These are phyloP conservation scores for Dicorynia guianensis DNA, from an alignment of 306 rosid species.

Conservation along the genomic window DNA sequence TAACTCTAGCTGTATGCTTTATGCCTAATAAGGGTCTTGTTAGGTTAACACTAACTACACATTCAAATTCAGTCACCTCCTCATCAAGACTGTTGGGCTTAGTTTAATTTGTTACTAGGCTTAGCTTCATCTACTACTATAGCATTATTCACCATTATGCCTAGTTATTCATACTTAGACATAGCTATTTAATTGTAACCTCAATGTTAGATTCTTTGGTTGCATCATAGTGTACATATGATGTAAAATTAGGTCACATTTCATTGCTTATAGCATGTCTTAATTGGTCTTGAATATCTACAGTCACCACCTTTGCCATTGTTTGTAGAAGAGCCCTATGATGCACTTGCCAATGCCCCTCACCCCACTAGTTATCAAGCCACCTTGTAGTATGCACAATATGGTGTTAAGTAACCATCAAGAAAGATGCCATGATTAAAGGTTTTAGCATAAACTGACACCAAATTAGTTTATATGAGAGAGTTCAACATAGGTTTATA, in stretches of 20 bases:
- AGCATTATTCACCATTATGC: too few relatives aligned
- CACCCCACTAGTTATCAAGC: conserved; percentile 49
- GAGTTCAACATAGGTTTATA: too few relatives aligned
- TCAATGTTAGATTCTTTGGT: conserved; percentile 46
- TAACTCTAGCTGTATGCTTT: conserved; percentile 48
- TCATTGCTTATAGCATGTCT: conserved; percentile 8
- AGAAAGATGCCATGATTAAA: too few relatives aligned
- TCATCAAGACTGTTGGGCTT: conserved; percentile 46
- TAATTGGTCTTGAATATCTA: conserved; percentile 40
- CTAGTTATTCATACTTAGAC: conserved; percentile 44
- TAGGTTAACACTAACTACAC: conserved; percentile 31
- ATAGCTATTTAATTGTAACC: conserved; percentile 8
- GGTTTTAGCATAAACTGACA: too few relatives aligned
- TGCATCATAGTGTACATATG: conserved; percentile 45
- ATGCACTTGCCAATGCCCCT: too few relatives aligned
- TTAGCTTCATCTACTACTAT: too few relatives aligned
- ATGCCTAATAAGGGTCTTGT: conserved; percentile 48
- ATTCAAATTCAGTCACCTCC: conserved; percentile 36
- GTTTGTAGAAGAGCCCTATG: conserved; percentile 39
- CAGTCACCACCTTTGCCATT: conserved; percentile 51
- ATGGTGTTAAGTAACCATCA: not conserved
- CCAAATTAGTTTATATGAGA: too few relatives aligned
- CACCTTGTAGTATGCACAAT: conserved; percentile 33
- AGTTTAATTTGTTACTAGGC: not conserved
- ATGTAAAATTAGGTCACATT: not conserved